Evolutionary conservation across 2,329 filamentous ascomycete species (phyloP), one percentile per base, ranked within the genome.

Genomic region (Penicillium sp.): DNA sequence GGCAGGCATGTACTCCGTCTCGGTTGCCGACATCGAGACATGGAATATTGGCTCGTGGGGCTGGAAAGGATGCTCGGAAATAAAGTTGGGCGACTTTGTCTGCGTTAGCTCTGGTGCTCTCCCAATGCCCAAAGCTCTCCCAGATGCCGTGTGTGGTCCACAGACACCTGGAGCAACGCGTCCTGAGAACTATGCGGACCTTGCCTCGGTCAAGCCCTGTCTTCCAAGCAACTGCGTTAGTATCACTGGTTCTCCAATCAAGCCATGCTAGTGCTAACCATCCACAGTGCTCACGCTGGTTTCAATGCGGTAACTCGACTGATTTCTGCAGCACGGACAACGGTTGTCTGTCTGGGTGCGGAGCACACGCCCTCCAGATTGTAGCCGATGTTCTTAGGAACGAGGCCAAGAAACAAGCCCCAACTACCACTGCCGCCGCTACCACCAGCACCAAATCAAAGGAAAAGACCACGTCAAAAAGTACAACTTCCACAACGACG

Each of bases 141-240:
- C 63, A 1, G 71, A 75, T 44, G 74, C 75, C 11, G 57, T 72
- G 0, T 81, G 81, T 60, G 81, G 81, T 0, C 81, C 81, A 1
- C 69, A 75, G 43, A 69, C 74, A 0, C 71, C 72, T 4, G 75
- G 76, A 0, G 79, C 77, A 0, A 46, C 59, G 9, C 44, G 60
- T 10, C 73, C 77, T 0, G 14, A 62, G 0, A 61, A 67, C 11
- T 72, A 69, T n/a, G 70, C 60, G 0, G 61, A 69, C 16, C 13
- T 64, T 3, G 47, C 39, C 18, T 52, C 46, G 1, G 43, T 64
- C 21, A 64, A 62, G n/a, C 55, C 57, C 5, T 64, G 62, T 40
- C 24, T 46, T 14, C 22, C 38, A 9, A 16, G 38, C 34, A 5
- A 55, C 43, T 63, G 60, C 24, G 62, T 62, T 29, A 54, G 59